Conservation (phyloP, 495 filamentous ascomycete species). For the Pyronema domesticum region DNA sequence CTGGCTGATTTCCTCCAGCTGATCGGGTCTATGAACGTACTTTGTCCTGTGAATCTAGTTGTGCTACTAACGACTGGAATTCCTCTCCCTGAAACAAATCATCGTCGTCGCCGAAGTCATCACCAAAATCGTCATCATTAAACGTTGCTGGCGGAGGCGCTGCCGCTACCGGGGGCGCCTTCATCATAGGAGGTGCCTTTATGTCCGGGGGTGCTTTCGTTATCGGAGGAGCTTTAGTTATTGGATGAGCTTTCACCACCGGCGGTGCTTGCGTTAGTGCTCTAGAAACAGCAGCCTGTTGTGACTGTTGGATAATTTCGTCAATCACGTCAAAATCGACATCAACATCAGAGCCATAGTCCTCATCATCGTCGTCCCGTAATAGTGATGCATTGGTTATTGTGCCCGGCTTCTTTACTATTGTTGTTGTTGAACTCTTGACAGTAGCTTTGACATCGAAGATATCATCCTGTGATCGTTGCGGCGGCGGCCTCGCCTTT, state of each 20-base stretch:
- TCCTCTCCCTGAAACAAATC: constrained; percentile 33
- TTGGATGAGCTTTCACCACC: too few relatives aligned
- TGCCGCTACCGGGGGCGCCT: background rate
- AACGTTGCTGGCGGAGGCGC: background rate
- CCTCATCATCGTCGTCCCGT: constrained; percentile 7
- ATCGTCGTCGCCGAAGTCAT: constrained; percentile 45
- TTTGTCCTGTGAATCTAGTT: constrained; percentile 29
- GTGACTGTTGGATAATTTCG: too few relatives aligned
- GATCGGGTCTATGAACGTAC: background rate
- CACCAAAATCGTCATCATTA: constrained; percentile 33
- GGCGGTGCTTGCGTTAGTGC: too few relatives aligned
- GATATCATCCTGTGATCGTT: too few relatives aligned
- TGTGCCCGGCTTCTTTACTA: too few relatives aligned
- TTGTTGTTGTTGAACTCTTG: too few relatives aligned
- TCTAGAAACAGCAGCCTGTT: background rate
- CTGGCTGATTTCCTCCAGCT: background rate
- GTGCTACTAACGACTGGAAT: constrained; percentile 38
- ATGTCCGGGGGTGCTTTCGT: too few relatives aligned
- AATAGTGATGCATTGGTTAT: background rate
- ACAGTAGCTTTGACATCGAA: too few relatives aligned
- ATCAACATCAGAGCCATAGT: constrained; percentile 33
- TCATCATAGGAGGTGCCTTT: too few relatives aligned
- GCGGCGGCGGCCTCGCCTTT: too few relatives aligned
- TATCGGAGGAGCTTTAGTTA: too few relatives aligned
- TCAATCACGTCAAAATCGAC: constrained; percentile 36